Evolutionary conservation across 345 rosid genomes (phyloP).

Genomic region (Nasturtium officinale): DNA sequence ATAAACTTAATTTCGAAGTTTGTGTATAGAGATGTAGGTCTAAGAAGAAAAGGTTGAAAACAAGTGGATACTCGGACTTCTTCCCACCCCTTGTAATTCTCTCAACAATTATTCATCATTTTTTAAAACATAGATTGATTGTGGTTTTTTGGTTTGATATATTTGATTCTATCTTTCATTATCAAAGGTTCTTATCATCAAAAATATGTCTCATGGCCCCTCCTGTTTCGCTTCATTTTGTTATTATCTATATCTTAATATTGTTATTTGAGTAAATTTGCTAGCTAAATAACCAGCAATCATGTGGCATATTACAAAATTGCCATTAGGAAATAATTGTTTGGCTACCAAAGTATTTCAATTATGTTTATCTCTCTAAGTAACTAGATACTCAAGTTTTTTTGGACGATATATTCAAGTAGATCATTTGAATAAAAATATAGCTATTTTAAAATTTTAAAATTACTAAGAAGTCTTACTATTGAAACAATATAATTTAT

Average conservation of each 20-base stretch:
- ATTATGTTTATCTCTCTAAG: no score
- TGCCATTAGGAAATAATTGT: no score
- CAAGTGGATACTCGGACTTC: constrained; percentile 63
- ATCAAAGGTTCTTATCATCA: constrained; percentile 55
- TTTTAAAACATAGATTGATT: neutral
- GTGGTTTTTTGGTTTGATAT: constrained; percentile 61
- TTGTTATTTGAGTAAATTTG: no score
- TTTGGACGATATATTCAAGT: no score
- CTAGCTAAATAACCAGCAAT: no score
- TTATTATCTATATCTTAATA: constrained; percentile 4
- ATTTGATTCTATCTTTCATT: constrained; percentile 73
- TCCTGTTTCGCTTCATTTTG: constrained; percentile 18
- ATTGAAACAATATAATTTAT: no score
- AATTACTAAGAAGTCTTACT: no score
- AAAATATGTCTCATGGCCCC: constrained; percentile 40
- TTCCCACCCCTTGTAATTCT: constrained; percentile 41
- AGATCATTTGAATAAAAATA: no score
- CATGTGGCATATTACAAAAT: no score
- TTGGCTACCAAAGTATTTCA: no score
- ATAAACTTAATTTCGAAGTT: constrained; percentile 12
- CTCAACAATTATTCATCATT: constrained; percentile 44
- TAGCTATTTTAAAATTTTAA: no score
- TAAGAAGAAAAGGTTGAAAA: constrained; percentile 58
- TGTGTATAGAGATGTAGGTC: constrained; percentile 30
- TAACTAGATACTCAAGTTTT: no score